Base-by-base conservation (phyloP, 2,329 filamentous ascomycete species). In the Aspergillus sclerotialis region DNA sequence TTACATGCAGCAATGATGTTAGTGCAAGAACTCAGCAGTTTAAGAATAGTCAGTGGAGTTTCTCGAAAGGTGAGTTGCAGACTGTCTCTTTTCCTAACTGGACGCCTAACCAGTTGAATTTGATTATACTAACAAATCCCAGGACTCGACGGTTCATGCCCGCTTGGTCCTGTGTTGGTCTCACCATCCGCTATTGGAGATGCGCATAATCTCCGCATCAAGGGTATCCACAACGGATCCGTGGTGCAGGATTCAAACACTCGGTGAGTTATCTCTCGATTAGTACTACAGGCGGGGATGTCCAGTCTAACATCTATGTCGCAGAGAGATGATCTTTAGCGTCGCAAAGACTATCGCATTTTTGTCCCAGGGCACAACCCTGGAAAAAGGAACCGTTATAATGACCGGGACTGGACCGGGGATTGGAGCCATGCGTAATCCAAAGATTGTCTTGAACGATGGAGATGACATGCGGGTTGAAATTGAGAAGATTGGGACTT, bases 381-480 rank as follows among this genome's bases (percentile, higher is more conserved):
- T 65, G 9, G 58, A 56, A 33, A 44, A 45, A 8, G 61, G 61
- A 6, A 63, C 60, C 2, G 32, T 65, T 12, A 63, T 64, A 33
- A 56, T 65, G 49, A 64, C 60, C 6, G 61, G 62, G 13, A 66
- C 65, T 1, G 58, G 58, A 0, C 55, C 60, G 0, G 65, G 67
- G 15, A 65, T 70, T 12, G 67, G 67, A 4, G 55, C 58, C 3
- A 60, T 61, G 45, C 53, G 60, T 21, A 56, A 59, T 18, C 63
- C 64, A 0, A 64, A 64, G 32, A 49, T 65, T 14, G 56, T 53
- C 5, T 38, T 68, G 25, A 52, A 49, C 10, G 39, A 59, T 30
- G 58, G 56, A 4, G 63, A 66, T 45, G 56, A 61, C 32, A 61
- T 67, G 32, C 44, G 55, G 21, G 56, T 67, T 3, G 49, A 60